Evolutionary conservation across 495 filamentous ascomycete genomes (phyloP).

Genomic region (Talaromyces proteolyticus): DNA sequence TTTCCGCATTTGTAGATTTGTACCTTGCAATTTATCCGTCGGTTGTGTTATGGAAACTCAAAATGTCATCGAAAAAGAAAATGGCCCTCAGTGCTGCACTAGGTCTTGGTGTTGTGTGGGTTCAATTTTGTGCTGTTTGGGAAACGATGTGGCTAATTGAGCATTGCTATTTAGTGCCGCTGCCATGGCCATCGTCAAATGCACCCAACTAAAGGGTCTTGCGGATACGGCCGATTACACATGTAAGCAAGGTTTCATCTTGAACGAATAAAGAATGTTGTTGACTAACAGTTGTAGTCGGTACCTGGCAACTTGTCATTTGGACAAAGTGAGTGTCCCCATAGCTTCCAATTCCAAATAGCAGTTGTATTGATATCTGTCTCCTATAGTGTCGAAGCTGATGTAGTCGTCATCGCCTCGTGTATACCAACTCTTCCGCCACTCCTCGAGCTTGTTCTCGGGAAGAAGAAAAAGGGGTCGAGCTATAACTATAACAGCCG

Average conservation of each 20-base stretch:
- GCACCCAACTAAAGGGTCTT: slow-evolving; percentile 26
- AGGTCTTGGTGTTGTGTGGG: slow-evolving; percentile 30
- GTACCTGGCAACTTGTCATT: slow-evolving; percentile 24
- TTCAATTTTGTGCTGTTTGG: too few species aligned
- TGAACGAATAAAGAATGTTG: not conserved
- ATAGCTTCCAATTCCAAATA: not conserved
- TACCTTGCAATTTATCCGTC: slow-evolving; percentile 29
- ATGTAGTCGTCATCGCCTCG: slow-evolving; percentile 34
- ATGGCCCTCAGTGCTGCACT: slow-evolving; percentile 27
- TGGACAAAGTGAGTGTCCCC: slow-evolving; percentile 26
- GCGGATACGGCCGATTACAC: slow-evolving; percentile 28
- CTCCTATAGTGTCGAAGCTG: slow-evolving; percentile 28
- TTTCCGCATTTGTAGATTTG: slow-evolving; percentile 30
- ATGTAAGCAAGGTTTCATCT: slow-evolving; percentile 15
- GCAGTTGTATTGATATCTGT: not conserved
- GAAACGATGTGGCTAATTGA: not conserved
- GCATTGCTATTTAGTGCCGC: slow-evolving; percentile 15
- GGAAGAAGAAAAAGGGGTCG: slow-evolving; percentile 20
- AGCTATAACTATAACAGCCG: slow-evolving; percentile 19
- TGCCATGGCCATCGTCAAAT: slow-evolving; percentile 30
- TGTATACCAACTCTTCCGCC: slow-evolving; percentile 38
- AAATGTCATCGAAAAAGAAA: slow-evolving; percentile 34
- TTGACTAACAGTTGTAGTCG: slow-evolving; percentile 16
- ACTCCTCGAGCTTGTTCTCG: slow-evolving; percentile 29
- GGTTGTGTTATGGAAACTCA: slow-evolving; percentile 22